Evolutionary conservation across 768 basidiomycete genomes (phyloP), one percentile per base, ranked within the genome.

Genomic region (Hypsizygus marmoreus): DNA sequence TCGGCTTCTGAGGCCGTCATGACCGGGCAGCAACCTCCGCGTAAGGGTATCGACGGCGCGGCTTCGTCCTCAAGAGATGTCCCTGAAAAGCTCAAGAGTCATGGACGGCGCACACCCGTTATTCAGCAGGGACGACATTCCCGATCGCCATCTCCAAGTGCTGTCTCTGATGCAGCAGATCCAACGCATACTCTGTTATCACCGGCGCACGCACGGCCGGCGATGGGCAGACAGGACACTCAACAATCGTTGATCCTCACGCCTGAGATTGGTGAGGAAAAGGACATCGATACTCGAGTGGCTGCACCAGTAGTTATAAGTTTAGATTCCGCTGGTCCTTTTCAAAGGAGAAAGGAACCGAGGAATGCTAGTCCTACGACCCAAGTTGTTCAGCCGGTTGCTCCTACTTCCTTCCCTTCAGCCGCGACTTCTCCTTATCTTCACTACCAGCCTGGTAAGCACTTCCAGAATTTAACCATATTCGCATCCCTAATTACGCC

Each of bases 281-380:
- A 85, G 57, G 74, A 80, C 49, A 75, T 86, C 47, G 69, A 69
- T 51, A 66, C 73, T 29, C 81, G 79, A 26, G 82, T 87, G 31
- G 82, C 82, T 38, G 76, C 77, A 25, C 84, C 86, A 30, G 74
- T 85, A 11, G 69, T 86, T 24, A 68, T 82, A 50, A 76, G 67
- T 45, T 60, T 84, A 42, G 67, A 64, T 8, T 57, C 56, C n/a
- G 56, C 54, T 30, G 36, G 47, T 16, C 35, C 47, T 7, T 45
- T 57, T 26, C 51, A 43, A 33, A 35, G 46, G 28, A 51, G 45
- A 13, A 36, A 49, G 1, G 13, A 16, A 17, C 49, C 59, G 19
- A 56, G 53, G 55, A 53, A 50, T 28, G 59, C 57, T 17, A 51
- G 61, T 49, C 53, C 59, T 55, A 58, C 55, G 46, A 37, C 59